Base-by-base conservation (phyloP, 805 yeast genomes). In the Lipomyces japonicus region DNA sequence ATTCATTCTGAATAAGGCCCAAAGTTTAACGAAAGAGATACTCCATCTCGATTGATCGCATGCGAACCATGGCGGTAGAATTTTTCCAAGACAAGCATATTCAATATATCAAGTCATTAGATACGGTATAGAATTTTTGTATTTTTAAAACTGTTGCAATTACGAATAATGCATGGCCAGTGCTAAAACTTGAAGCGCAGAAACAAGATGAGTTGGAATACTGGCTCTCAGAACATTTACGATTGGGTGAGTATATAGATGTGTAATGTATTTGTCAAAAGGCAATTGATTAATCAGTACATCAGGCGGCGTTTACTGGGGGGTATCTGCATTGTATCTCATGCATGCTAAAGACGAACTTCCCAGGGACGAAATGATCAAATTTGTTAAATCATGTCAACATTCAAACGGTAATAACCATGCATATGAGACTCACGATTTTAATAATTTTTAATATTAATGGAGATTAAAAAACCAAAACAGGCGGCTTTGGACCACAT, bases 241-340 rank as follows among this genome's bases (percentile, higher is more conserved):
- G 97, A 28, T 68, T 93, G 74, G 88, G 69, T 63, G 53, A 14
- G 64, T 39, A 36, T 23, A n/a, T 6, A 9, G 3, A 23, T 28
- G 16, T 7, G 12, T n/a, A n/a, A n/a, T 19, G 6, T 4, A 14
- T 16, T 14, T 32, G 18, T n/a, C 23, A 39, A 2, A 14, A n/a
- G 21, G 7, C 9, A 4, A 25, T 19, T 9, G 14, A 23, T 42
- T 46, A 32, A 42, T 36, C 31, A 38, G 6, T 1, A 19, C n/a
- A n/a, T 3, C 31, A 65, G 69, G 86, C 61, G 98, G 97, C 1
- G 75, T 93, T 0, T 93, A 93, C 65, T 93, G 99, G 99, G 97
- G 97, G 0, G 71, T 87, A 2, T 83, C 85, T 16, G 88, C 96
- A 0, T 67, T 90, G 28, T 77, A 77, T 43, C 67, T 84, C 1